Evolutionary conservation across 352 stramenopile genomes (phyloP), one percentile per base, ranked within the genome.

Genomic region (Pythium biforme): DNA sequence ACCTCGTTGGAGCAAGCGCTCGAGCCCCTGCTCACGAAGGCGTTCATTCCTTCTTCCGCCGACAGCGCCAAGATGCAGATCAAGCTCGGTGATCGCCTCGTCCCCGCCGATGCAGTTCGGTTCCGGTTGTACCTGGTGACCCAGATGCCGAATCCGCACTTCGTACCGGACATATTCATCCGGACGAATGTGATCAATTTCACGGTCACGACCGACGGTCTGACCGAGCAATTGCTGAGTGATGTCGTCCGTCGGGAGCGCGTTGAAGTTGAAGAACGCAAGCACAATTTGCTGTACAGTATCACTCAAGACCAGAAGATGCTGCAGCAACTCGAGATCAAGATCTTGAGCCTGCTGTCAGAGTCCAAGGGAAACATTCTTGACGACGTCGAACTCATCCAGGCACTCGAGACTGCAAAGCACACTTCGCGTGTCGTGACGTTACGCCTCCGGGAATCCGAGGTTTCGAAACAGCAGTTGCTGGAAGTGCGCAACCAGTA

Each of bases 151-250:
- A 97, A 98, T 52, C 92, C 92, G 11, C 78, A 88, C 41, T 98
- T 97, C 58, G 64, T 86, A 0, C 91, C 92, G 7, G 92, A 98
- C 39, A 77, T 97, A 9, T 97, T 90, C 59, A 96, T 97, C 55
- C 92, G 91, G 53, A 88, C 97, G 27, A 97, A 90, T 48, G 75
- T 98, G 5, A 95, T 98, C 55, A 98, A 98, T 62, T 98, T 98
- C 57, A 96, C 85, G 0, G 92, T 98, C 25, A 98, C 91, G 1
- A 78, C 79, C n/a, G 81, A 92, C 4, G 92, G 92, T 1, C 72
- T 98, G 14, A 85, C 96, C 33, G 86, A 95, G 20, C 92, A 98
- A 67, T 62, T 98, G 14, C 71, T 98, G 10, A 88, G 89, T 27
- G 84, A 90, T 27, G 91, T 98, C 1, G 90, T 98, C 11, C 73